Conservation (phyloP, 352 stramenopile genomes). For the Poterioochromonas sp. region DNA sequence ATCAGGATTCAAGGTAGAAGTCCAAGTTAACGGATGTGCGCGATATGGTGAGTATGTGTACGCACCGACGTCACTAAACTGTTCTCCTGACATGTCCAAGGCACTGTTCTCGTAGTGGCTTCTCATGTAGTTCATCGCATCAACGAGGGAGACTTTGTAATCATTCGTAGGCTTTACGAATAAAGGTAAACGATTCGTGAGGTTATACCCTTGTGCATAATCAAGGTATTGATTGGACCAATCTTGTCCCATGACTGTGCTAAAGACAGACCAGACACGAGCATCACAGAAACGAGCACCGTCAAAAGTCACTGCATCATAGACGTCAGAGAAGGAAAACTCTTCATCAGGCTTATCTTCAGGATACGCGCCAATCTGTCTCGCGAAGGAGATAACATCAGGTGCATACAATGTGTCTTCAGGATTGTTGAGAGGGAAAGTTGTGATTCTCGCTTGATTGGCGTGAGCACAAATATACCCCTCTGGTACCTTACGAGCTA, state of each 20-base stretch:
- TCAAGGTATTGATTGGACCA: slow-evolving; percentile 49
- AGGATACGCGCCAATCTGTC: slow-evolving; percentile 50
- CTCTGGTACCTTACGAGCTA: slow-evolving; percentile 50
- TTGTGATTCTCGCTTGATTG: slow-evolving; percentile 50
- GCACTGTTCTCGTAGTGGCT: slow-evolving; percentile 53
- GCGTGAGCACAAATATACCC: slow-evolving; percentile 51
- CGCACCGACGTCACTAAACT: slow-evolving; percentile 48
- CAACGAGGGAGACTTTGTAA: slow-evolving; percentile 43
- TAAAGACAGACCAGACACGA: slow-evolving; percentile 55
- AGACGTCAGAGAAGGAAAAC: slow-evolving; percentile 57
- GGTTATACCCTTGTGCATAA: slow-evolving; percentile 51
- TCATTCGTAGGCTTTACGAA: slow-evolving; percentile 46
- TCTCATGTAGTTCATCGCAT: slow-evolving; percentile 51
- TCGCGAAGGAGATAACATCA: slow-evolving; percentile 54
- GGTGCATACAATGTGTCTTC: slow-evolving; percentile 47
- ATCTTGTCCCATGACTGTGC: slow-evolving; percentile 39
- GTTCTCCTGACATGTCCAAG: slow-evolving; percentile 41
- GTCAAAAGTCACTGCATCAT: slow-evolving; percentile 49
- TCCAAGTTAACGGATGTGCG: slow-evolving; percentile 46
- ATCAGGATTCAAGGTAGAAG: neutral
- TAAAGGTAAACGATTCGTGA: slow-evolving; percentile 53
- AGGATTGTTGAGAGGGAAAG: slow-evolving; percentile 43
- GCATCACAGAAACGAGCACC: slow-evolving; percentile 51
- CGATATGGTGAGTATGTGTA: slow-evolving; percentile 47
- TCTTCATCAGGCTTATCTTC: slow-evolving; percentile 32